Evolutionary conservation across 2,329 filamentous ascomycete species (phyloP), one percentile per base, ranked within the genome.

Genomic region (Scedosporium apiospermum): DNA sequence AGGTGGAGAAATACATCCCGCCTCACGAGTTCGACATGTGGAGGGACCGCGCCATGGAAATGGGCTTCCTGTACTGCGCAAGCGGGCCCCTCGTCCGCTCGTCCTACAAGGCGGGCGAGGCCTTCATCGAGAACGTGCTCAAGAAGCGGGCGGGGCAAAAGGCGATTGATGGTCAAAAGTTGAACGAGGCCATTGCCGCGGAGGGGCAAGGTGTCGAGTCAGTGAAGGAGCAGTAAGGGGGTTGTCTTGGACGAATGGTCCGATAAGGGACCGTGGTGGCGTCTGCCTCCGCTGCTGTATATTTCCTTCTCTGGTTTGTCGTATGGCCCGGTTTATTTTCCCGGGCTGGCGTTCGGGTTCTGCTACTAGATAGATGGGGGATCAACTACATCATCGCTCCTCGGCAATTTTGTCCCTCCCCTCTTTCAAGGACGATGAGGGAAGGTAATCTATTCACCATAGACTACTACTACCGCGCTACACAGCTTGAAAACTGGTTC

Each of bases 121-220:
- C 92, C 1, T 99, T 99, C 73, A 99, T 99, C 68, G 95, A 99
- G 81, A 99, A 99, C 69, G 93, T 99, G 21, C 78, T 99, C 64
- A 90, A 91, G 76, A 96, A 96, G 84, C 82, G 91, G 60, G 82
- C 80, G 0, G 79, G 61, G 41, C 55, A 59, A 44, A 63, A 63
- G 57, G 46, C 49, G 14, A 38, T 63, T 16, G 62, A 62, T 21
- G 14, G 51, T 30, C n/a, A 23, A 7, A 62, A 62, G 60, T 53
- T 62, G 60, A 30, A 21, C 21, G 60, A 62, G 9, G 60, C 53
- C 27, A 62, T 62, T 51, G 60, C 60, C 4, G 16, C 23, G 60
- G 60, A 46, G 6, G 38, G 16, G 26, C 34, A 34, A 23, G 41
- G n/a, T 12, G 38, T 44, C 6, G 60, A 23, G 34, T 34, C 38